phyloP scores from a whole-genome alignment of 495 filamentous ascomycete species.

The Penicillium salamii region DNA sequence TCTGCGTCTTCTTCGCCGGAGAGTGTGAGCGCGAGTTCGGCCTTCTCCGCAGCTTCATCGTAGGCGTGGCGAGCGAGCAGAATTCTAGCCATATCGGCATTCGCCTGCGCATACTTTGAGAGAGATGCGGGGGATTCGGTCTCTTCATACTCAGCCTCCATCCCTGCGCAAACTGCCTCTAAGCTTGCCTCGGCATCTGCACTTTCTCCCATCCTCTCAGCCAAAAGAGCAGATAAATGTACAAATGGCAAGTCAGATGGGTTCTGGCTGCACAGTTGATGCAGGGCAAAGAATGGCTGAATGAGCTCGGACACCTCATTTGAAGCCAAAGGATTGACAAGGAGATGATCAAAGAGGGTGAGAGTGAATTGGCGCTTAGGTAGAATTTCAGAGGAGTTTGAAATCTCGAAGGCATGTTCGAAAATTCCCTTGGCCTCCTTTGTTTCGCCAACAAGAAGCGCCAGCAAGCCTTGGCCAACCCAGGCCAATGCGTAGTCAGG shows the following conservation, averaged over 20 bases:
- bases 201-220: slow-evolving; percentile 72
- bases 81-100: slow-evolving; percentile 78
- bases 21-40: slow-evolving; percentile 68
- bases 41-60: slow-evolving; percentile 64
- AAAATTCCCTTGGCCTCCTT: slow-evolving; percentile 80
- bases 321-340: slow-evolving; percentile 50
- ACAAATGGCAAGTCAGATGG: slow-evolving; percentile 65
- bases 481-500: slow-evolving; percentile 90
- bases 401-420: slow-evolving; percentile 94
- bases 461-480: slow-evolving; percentile 88
- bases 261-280: slow-evolving; percentile 68
- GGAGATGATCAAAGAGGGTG: slow-evolving; percentile 74
- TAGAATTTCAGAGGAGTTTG: slow-evolving; percentile 66
- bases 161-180: slow-evolving; percentile 57
- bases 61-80: slow-evolving; percentile 67
- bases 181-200: slow-evolving; percentile 62
- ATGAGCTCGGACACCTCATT: slow-evolving; percentile 62
- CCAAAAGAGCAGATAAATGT: slow-evolving; percentile 76
- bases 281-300: slow-evolving; percentile 81
- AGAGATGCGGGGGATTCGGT: slow-evolving; percentile 73
- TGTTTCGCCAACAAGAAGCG: slow-evolving; percentile 65
- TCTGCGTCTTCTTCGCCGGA: slow-evolving; percentile 55
- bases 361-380: slow-evolving; percentile 73
- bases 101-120: slow-evolving; percentile 75
- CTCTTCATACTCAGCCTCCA: slow-evolving; percentile 80